phyloP scores from a whole-genome alignment of 148 eudicot genomes.

The Arbutus unedo region DNA sequence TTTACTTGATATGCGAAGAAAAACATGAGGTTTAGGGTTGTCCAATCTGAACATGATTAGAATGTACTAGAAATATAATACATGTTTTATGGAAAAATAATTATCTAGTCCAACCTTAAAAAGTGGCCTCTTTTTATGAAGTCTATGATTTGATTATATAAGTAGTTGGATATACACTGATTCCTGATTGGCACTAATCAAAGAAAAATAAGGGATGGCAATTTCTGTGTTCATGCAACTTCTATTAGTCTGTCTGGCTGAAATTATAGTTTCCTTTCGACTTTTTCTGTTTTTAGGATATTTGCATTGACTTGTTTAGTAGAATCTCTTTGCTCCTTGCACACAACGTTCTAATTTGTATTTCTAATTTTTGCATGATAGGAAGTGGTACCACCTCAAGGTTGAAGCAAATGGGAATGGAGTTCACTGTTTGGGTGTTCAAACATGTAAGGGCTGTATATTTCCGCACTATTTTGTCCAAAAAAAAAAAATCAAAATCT shows the following conservation, averaged over 20 bases:
- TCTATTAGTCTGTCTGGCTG: neutral
- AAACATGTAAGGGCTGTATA: slow-evolving; percentile 70
- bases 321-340: neutral
- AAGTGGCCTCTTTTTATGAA: neutral
- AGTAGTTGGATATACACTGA: neutral
- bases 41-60: neutral
- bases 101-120: neutral
- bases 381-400: slow-evolving; percentile 85
- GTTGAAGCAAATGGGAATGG: slow-evolving; percentile 96
- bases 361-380: slow-evolving; percentile 26
- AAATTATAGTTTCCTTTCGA: neutral
- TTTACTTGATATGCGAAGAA: neutral
- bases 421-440: slow-evolving; percentile 95
- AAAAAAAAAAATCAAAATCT: neutral
- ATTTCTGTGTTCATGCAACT: neutral
- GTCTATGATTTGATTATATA: neutral
- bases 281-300: neutral
- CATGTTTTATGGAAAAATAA: neutral
- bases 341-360: neutral
- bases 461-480: neutral
- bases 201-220: neutral
- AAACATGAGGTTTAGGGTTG: neutral
- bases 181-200: neutral
- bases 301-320: neutral
- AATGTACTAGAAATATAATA: neutral